These are phyloP conservation scores for Ceriops decandra DNA, from an alignment of 345 rosid species.

Conservation along the genomic window DNA sequence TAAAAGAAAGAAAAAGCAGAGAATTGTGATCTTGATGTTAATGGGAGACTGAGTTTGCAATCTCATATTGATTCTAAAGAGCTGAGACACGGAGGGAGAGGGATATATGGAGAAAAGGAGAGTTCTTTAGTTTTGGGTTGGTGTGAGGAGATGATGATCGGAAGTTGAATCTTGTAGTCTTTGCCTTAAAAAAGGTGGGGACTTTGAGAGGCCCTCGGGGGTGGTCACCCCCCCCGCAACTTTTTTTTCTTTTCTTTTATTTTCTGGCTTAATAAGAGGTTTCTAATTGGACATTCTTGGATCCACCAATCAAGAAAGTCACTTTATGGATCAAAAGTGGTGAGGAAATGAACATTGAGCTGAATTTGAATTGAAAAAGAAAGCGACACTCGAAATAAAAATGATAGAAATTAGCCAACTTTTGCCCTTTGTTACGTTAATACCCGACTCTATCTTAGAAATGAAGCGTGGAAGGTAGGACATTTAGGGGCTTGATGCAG, in stretches of 20 bases:
- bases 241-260: no score
- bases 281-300: background rate
- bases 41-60: conserved; percentile 30
- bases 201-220: background rate
- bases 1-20: conserved; percentile 36
- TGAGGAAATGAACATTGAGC: background rate
- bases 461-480: conserved; percentile 10
- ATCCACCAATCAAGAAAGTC: no score
- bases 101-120: background rate
- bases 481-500: conserved; percentile 3
- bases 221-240: no score
- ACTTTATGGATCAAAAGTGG: background rate
- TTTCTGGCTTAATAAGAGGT: background rate
- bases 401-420: background rate
- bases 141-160: background rate
- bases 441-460: background rate
- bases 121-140: background rate
- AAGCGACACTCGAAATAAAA: background rate
- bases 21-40: conserved; percentile 33
- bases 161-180: conserved; percentile 1
- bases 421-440: background rate
- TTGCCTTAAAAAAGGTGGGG: background rate
- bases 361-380: no score
- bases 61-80: conserved; percentile 15
- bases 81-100: background rate